Base-by-base conservation (phyloP, 2,329 filamentous ascomycete genomes). In the Epichloe coenophiala region DNA sequence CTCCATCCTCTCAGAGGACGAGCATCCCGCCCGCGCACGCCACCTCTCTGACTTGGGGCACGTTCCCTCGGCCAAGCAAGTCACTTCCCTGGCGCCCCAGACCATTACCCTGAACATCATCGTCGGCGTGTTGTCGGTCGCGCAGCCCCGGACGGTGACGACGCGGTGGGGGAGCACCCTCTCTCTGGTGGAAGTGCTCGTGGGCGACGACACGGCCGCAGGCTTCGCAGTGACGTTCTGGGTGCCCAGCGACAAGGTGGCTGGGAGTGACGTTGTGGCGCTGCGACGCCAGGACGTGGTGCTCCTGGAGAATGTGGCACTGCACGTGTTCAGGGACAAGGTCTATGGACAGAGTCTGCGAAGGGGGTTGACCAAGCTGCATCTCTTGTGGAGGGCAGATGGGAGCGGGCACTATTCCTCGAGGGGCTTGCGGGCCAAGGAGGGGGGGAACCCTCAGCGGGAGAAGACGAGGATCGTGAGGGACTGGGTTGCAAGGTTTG, bases 331-430 rank as follows among this genome's bases (percentile, higher is more conserved):
- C 63, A 76, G 77, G 48, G 78, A 80, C 45, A 83, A 78, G 58
- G 90, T 96, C 0, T 89, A 93, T 59, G 90, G 91, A 0, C 86
- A 94, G 63, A 93, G 84, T 60, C 68, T 96, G 54, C 78, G 84
- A 31, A 78, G 77, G 55, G 80, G 80, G 80, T 75, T 86, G 58
- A 90, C 87, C 4, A 80, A 76, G 54, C 70, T 91, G 27, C 75
- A 82, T 54, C 67, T 94, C 42, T 66, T 94, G 17, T 80, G 70
- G 68, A 57, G 73, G 61, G 38, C 80, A 76, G 61, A 63, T 60
- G 52, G 73, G 1, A 56, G 69, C 4, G 82, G 83, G 0, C 68
- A 78, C 39, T 87, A 86, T 59, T 74, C 69, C 4, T 63, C 70
- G 1, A 69, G 68, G 21, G 73, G 77, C 46, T 63, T 84, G 38